Base-by-base conservation (phyloP, 73 alveolate species). In the Blepharisma japonicum region DNA sequence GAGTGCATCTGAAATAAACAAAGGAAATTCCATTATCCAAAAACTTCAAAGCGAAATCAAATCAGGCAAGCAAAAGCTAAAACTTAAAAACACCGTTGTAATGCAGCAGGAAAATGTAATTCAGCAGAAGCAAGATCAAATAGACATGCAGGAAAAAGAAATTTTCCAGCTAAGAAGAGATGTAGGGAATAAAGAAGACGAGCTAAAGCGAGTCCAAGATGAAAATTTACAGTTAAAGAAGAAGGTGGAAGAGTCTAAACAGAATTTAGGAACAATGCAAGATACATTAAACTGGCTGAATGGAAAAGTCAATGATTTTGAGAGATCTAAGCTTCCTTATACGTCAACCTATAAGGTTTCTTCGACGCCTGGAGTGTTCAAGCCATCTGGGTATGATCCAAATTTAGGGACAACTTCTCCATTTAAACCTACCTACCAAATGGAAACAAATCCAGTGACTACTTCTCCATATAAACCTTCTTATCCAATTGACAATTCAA, bases 81-180 rank as follows among this genome's bases (percentile, higher is more conserved):
- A 79, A 21, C n/a, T 47, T 0, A 78, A 79, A 78, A 38, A 61
- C 25, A 48, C 83, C 77, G 89, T 82, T 53, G 83, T 82, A 7
- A 48, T 78, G 68, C 67, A 82, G 83, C 56, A 82, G 39, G 89
- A 82, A 82, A 27, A 78, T 14, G 55, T 42, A 42, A 49, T 82
- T 53, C 68, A 71, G 45, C 55, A 77, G 82, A 82, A 82, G 50
- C 27, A 77, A 77, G 89, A 82, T 27, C 14, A 32, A 20, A 38
- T 76, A 23, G 85, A 78, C 67, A 77, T 51, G 20, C 21, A 39
- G 67, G 86, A 71, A 6, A 82, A 78, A 45, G 25, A 51, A 6
- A 23, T 51, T 38, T 71, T 47, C 54, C 68, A 55, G 55, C 6
- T 80, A 46, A 82, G 71, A 78, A 76, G 77, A 46, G 89, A 82